Base-by-base conservation (phyloP, 2,329 filamentous ascomycete genomes). In the Xylaria sp. region DNA sequence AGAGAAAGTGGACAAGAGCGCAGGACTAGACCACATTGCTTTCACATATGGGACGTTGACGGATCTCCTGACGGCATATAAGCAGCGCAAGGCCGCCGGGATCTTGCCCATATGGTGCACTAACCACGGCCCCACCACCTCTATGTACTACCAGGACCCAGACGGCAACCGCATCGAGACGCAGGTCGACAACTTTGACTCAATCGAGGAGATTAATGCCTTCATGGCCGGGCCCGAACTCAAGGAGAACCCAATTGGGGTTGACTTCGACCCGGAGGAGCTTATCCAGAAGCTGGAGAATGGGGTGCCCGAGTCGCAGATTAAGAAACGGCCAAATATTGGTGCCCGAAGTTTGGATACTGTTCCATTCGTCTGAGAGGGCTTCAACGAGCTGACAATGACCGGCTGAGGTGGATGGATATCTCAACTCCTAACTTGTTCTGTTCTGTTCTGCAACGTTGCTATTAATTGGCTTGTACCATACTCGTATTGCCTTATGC, bases 81-180 rank as follows among this genome's bases (percentile, higher is more conserved):
- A 68, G 29, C 75, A 80, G 66, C 74, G 79, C 20, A 80, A 79
- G 66, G 70, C 69, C 0, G 63, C 70, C 4, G 79, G 78, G 0
- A 80, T 83, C 49, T 15, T 72, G 33, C 83, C 84, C 0, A 33
- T 76, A 3, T 83, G 81, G 81, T 78, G 73, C 63, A 76, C 83
- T 36, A 83, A 85, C 70, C 83, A 86, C 71, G 83, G 84, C 2
- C 76, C 78, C 1, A 85, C 80, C 1, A 82, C 77, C 0, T 81
- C 78, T 69, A 80, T 85, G 44, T 85, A 85, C 72, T 85, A 85
- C 70, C 64, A 68, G 7, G 83, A 85, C 71, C 83, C 82, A 5
- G 83, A 86, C 70, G 81, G 82, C 13, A 85, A 85, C 72, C 68
- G 75, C 69, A 59, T 85, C 33, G 84, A 85, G 74, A 79, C 77